These are phyloP conservation scores for Sphaerulina musiva DNA, from an alignment of 2,329 filamentous ascomycete genomes.

Conservation along the genomic window DNA sequence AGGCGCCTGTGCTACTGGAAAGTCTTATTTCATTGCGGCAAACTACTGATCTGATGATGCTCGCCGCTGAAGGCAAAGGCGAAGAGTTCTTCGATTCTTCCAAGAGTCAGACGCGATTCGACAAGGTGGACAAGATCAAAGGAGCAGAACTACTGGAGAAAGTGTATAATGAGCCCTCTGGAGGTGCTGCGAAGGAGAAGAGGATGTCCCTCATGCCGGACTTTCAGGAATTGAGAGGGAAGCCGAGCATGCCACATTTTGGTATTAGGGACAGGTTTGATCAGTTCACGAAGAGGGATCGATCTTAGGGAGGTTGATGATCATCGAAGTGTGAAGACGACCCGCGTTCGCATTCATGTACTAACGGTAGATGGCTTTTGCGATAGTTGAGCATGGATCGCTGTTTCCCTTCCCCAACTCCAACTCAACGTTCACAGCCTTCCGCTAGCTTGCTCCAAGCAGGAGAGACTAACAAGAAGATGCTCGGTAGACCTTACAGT, in stretches of 20 bases:
- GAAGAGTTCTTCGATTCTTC: conserved; percentile 95
- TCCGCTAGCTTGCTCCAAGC: too few relatives aligned
- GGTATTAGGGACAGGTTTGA: conserved; percentile 22
- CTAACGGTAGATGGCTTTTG: background rate
- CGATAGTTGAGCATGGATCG: background rate
- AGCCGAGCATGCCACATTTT: conserved; percentile 24
- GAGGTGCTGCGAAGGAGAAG: conserved; percentile 11
- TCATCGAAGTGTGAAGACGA: background rate
- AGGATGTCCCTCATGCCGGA: conserved; percentile 20
- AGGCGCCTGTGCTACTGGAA: conserved; percentile 79
- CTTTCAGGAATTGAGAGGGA: conserved; percentile 21
- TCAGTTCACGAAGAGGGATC: conserved; percentile 22
- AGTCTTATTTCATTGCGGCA: conserved; percentile 91
- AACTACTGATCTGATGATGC: conserved; percentile 78
- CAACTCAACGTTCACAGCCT: too few relatives aligned
- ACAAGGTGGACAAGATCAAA: conserved; percentile 83
- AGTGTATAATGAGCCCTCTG: conserved; percentile 33
- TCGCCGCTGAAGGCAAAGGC: conserved; percentile 60
- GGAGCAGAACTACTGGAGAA: conserved; percentile 89
- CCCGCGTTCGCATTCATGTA: background rate
- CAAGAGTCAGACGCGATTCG: conserved; percentile 85
- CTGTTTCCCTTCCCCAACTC: too few relatives aligned
- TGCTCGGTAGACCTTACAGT: too few relatives aligned
- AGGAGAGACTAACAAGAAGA: too few relatives aligned
- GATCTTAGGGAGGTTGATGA: conserved; percentile 12